phyloP scores from a whole-genome alignment of 441 rosid genomes.

The Metrosideros polymorpha region DNA sequence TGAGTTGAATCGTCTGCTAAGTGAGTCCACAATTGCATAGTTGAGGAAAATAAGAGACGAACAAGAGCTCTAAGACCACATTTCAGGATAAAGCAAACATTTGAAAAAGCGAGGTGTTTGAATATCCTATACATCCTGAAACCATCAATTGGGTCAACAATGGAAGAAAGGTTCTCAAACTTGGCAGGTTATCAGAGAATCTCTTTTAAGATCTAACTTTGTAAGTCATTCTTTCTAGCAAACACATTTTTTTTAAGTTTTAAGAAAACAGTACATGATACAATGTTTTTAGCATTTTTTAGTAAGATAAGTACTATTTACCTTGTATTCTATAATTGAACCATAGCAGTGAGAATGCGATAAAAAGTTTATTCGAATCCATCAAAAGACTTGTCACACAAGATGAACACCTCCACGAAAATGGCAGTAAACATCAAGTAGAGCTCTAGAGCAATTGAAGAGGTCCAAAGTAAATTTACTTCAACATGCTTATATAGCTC shows the following conservation, averaged over 20 bases:
- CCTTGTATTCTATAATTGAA: neutral
- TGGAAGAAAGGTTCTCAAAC: neutral
- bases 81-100: neutral
- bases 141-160: neutral
- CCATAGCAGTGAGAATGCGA: neutral
- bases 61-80: neutral
- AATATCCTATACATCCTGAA: neutral
- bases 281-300: neutral
- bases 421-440: neutral
- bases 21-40: neutral
- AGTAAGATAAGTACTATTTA: neutral
- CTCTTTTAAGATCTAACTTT: neutral
- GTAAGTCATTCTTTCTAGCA: neutral
- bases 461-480: constrained; percentile 30
- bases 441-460: neutral
- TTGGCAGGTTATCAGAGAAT: neutral
- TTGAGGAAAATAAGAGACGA: neutral
- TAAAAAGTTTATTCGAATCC: neutral
- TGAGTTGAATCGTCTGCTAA: neutral
- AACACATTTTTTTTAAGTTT: neutral
- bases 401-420: neutral
- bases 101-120: neutral
- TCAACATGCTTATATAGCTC: constrained; percentile 81
- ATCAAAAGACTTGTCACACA: neutral
- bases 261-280: neutral